These are phyloP conservation scores for Kodamaea anthophila DNA, from an alignment of 1,139 yeast species.

Conservation along the genomic window DNA sequence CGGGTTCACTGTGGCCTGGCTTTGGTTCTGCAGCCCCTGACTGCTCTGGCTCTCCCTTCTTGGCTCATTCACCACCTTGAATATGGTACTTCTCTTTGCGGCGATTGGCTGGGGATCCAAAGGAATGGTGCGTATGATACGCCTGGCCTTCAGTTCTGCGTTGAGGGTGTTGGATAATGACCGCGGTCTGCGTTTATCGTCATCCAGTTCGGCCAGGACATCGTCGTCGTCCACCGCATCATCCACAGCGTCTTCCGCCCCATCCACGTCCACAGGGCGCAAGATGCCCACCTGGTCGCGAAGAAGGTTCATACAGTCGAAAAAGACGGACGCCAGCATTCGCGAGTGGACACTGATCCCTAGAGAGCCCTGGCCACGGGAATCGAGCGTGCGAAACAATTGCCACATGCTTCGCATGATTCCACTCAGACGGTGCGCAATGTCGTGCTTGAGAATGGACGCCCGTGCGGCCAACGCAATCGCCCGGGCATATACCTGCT, in stretches of 20 bases:
- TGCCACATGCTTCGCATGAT: conserved; percentile 95
- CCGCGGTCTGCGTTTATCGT: conserved; percentile 33
- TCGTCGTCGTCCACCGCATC: conserved; percentile 14
- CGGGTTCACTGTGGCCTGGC: conserved; percentile 1
- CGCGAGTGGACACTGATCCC: conserved; percentile 66
- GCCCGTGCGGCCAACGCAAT: conserved; percentile 69
- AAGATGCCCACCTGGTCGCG: conserved; percentile 86
- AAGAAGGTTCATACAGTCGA: conserved; percentile 79
- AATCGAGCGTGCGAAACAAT: conserved; percentile 56
- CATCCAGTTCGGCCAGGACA: conserved; percentile 16
- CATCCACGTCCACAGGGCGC: conserved; percentile 40
- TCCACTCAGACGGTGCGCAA: conserved; percentile 88
- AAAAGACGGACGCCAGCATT: conserved; percentile 88
- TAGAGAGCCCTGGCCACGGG: conserved; percentile 29
- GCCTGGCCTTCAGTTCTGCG: conserved; percentile 67
- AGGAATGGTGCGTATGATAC: conserved; percentile 70
- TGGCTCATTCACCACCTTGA: conserved; percentile 30
- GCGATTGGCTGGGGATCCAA: conserved; percentile 75
- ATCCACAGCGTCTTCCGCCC: conserved; percentile 14
- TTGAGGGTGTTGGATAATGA: conserved; percentile 48
- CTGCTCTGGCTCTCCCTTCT: conserved; percentile 2
- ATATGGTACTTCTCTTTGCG: conserved; percentile 33
- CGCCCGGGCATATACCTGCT: conserved; percentile 63
- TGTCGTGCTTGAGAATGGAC: conserved; percentile 82
- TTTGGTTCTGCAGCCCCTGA: no score